Evolutionary conservation across 805 yeast species (phyloP).

Genomic region (Candida vaughaniae): DNA sequence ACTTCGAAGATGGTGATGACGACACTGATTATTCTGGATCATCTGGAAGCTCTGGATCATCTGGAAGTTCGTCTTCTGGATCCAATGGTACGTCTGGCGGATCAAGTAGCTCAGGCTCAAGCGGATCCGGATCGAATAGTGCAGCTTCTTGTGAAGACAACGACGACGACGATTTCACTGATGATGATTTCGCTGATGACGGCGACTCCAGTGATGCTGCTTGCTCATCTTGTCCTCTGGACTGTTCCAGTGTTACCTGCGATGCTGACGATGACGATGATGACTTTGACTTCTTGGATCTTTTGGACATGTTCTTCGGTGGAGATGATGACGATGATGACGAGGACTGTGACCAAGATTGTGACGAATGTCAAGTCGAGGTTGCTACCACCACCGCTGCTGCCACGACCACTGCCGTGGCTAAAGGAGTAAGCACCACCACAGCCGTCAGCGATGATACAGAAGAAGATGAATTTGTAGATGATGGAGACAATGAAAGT

Average conservation of each 20-base stretch:
- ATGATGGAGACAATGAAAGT: slow-evolving; percentile 13
- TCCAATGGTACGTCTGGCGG: slow-evolving; percentile 3
- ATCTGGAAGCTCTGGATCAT: slow-evolving; percentile 11
- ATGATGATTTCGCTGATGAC: slow-evolving; percentile 15
- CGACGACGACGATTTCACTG: slow-evolving; percentile 12
- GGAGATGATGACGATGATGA: slow-evolving; percentile 12
- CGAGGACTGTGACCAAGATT: slow-evolving; percentile 18
- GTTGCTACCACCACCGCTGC: slow-evolving; percentile 8
- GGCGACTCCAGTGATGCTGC: slow-evolving; percentile 11
- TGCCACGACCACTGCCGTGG: slow-evolving; percentile 2
- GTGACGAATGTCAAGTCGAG: slow-evolving; percentile 14
- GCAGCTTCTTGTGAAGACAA: slow-evolving; percentile 12
- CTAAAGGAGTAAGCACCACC: slow-evolving; percentile 1
- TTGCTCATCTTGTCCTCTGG: slow-evolving; percentile 9
- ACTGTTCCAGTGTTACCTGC: slow-evolving; percentile 14
- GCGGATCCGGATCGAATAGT: slow-evolving; percentile 2
- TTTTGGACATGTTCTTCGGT: slow-evolving; percentile 14
- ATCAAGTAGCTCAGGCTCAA: slow-evolving; percentile 1
- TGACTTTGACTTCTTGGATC: slow-evolving; percentile 15
- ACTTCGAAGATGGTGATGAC: slow-evolving; percentile 13
- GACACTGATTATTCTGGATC: slow-evolving; percentile 12
- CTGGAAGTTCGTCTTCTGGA: slow-evolving; percentile 14
- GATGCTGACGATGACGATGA: slow-evolving; percentile 16
- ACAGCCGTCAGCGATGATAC: slow-evolving; percentile 4
- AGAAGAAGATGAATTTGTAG: slow-evolving; percentile 13